phyloP scores from a whole-genome alignment of 148 eudicot species.

The Arbutus unedo region DNA sequence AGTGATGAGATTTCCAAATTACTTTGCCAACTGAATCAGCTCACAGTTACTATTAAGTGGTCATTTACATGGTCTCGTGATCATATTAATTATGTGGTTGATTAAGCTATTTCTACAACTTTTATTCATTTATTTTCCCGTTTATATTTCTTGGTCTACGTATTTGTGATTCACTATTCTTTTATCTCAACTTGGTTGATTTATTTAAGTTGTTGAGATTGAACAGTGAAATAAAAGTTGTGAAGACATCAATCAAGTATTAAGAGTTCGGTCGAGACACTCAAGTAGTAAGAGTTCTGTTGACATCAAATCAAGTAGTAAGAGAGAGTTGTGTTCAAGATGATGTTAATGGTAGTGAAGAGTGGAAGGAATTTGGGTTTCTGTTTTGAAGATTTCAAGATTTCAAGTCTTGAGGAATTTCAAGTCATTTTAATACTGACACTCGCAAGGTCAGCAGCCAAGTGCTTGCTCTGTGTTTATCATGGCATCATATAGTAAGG shows the following conservation, averaged over 20 bases:
- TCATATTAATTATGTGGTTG: not conserved
- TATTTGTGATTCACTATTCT: conserved; percentile 17
- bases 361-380: conserved; percentile 68
- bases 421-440: conserved; percentile 83
- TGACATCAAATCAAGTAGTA: conserved; percentile 27
- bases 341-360: conserved; percentile 80
- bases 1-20: not conserved
- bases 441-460: conserved; percentile 81
- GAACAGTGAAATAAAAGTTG: conserved; percentile 78
- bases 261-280: conserved; percentile 74
- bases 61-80: not conserved
- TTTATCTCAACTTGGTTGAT: conserved; percentile 26
- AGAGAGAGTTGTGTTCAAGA: conserved; percentile 50
- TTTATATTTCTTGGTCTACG: not conserved
- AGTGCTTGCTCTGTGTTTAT: conserved; percentile 75
- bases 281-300: conserved; percentile 40
- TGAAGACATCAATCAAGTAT: conserved; percentile 86
- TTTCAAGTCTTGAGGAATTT: conserved; percentile 94
- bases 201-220: conserved; percentile 61
- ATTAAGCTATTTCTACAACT: not conserved
- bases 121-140: not conserved
- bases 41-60: not conserved
- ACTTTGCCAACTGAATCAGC: not conserved
- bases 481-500: conserved; percentile 32
- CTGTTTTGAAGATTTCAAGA: conserved; percentile 71